phyloP scores from a whole-genome alignment of 495 filamentous ascomycete species.

The Xylaria venustula region DNA sequence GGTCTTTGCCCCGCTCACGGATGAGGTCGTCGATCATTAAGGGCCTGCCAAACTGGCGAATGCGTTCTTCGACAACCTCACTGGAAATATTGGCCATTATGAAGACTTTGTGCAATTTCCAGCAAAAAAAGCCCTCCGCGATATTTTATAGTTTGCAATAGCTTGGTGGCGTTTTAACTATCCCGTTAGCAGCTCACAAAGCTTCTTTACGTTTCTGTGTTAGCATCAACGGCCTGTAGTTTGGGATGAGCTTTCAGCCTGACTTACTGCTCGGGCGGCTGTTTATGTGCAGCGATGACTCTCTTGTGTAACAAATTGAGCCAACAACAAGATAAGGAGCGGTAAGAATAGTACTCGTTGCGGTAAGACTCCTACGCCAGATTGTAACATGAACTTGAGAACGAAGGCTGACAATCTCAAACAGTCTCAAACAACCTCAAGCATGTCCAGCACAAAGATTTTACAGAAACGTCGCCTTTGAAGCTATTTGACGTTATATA shows the following conservation, averaged over 20 bases:
- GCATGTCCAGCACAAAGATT: no score
- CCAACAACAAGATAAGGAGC: not conserved
- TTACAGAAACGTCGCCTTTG: no score
- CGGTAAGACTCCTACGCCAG: no score
- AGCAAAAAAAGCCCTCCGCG: not conserved
- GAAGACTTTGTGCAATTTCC: not conserved
- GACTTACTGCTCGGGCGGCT: not conserved
- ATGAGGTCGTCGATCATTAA: conserved; percentile 52
- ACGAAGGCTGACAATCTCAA: no score
- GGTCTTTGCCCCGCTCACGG: conserved; percentile 47
- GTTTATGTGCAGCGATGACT: not conserved
- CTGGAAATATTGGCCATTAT: conserved; percentile 30
- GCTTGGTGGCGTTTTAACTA: not conserved
- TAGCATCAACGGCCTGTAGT: no score
- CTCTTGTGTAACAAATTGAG: not conserved
- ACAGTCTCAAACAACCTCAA: no score
- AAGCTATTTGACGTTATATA: no score
- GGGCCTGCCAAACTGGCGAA: conserved; percentile 29
- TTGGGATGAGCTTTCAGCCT: not conserved
- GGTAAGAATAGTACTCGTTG: not conserved
- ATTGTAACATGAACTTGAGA: no score
- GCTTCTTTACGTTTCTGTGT: no score
- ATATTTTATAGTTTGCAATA: not conserved
- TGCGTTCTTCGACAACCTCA: conserved; percentile 24
- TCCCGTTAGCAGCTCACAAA: not conserved